A percentile compares a stretch with the other conserved stretches of the same genome.
phyloP scores from a whole-genome alignment of 345 rosid genomes.

The Mangifera indica region DNA sequence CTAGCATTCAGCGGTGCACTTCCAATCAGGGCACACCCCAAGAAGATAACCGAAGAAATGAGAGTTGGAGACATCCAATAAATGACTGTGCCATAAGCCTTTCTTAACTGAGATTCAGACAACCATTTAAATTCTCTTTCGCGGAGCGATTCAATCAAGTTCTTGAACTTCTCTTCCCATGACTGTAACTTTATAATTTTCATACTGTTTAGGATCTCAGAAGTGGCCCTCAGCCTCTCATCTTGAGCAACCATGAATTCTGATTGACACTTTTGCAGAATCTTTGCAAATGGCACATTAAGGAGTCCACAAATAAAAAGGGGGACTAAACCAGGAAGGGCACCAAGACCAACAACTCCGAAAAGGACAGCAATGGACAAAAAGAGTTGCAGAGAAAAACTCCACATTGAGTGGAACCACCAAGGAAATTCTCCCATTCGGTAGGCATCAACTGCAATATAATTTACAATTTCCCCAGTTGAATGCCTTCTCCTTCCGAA shows the following conservation, averaged over 20 bases:
- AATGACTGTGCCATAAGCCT: conserved; percentile 43
- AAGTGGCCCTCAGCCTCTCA: conserved; percentile 54
- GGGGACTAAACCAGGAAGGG: conserved; percentile 56
- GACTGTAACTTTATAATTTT: conserved; percentile 77
- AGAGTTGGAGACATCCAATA: conserved; percentile 79
- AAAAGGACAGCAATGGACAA: conserved; percentile 50
- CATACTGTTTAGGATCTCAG: conserved; percentile 72
- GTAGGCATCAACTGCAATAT: conserved; percentile 73
- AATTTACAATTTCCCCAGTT: conserved; percentile 73
- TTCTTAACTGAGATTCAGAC: conserved; percentile 47
- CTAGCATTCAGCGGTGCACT: conserved; percentile 70
- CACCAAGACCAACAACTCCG: conserved; percentile 57
- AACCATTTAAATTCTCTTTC: conserved; percentile 65
- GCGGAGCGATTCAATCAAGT: conserved; percentile 50
- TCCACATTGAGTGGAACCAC: conserved; percentile 79
- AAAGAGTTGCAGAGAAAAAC: conserved; percentile 49
- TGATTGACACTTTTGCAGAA: conserved; percentile 55
- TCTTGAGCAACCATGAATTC: conserved; percentile 72
- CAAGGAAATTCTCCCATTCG: conserved; percentile 73
- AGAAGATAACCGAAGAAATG: conserved; percentile 58
- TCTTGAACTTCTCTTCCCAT: conserved; percentile 78
- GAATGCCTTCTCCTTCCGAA: conserved; percentile 64
- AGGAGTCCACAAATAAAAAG: conserved; percentile 46
- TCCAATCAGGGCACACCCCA: conserved; percentile 52
- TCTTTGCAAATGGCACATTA: conserved; percentile 61